Evolutionary conservation across 2,329 filamentous ascomycete genomes (phyloP).

Genomic region (Nigrospora oryzae): DNA sequence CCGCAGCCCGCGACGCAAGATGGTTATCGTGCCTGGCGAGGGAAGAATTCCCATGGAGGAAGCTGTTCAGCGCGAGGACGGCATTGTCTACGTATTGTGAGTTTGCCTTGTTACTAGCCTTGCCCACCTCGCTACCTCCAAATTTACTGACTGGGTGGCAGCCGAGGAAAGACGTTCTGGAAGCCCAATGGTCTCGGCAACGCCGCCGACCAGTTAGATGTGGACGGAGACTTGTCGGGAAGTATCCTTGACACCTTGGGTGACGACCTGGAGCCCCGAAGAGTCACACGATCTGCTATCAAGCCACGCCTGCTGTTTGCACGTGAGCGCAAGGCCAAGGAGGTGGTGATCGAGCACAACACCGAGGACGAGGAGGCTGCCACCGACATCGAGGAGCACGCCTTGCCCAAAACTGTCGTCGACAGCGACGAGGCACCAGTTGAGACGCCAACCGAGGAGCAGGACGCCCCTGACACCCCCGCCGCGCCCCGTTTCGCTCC

Average conservation of each 20-base stretch:
- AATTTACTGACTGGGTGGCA: slow-evolving; percentile 22
- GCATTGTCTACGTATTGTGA: slow-evolving; percentile 71
- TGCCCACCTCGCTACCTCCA: neutral
- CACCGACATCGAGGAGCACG: slow-evolving; percentile 49
- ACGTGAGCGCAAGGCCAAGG: slow-evolving; percentile 33
- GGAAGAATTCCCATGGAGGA: slow-evolving; percentile 53
- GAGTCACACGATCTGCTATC: slow-evolving; percentile 58
- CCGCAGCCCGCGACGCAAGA: slow-evolving; percentile 43
- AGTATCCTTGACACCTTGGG: slow-evolving; percentile 22
- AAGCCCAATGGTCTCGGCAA: slow-evolving; percentile 43
- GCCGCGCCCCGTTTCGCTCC: slow-evolving; percentile 47
- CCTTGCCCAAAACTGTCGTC: slow-evolving; percentile 4
- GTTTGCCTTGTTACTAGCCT: slow-evolving; percentile 25
- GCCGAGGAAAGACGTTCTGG: slow-evolving; percentile 75
- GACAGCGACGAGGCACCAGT: slow-evolving; percentile 11
- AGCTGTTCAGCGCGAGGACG: slow-evolving; percentile 57
- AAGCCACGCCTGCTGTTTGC: slow-evolving; percentile 68
- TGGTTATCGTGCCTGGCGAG: slow-evolving; percentile 47
- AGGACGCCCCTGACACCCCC: slow-evolving; percentile 35
- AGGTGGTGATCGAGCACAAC: slow-evolving; percentile 25
- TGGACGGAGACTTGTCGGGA: slow-evolving; percentile 22
- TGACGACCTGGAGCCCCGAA: slow-evolving; percentile 27
- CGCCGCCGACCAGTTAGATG: slow-evolving; percentile 22
- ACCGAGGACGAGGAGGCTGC: slow-evolving; percentile 51
- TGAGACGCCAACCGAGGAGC: slow-evolving; percentile 28